Base-by-base conservation (phyloP, 192 early-diverging fungal genomes). In the Backusella liffmaniae region DNA sequence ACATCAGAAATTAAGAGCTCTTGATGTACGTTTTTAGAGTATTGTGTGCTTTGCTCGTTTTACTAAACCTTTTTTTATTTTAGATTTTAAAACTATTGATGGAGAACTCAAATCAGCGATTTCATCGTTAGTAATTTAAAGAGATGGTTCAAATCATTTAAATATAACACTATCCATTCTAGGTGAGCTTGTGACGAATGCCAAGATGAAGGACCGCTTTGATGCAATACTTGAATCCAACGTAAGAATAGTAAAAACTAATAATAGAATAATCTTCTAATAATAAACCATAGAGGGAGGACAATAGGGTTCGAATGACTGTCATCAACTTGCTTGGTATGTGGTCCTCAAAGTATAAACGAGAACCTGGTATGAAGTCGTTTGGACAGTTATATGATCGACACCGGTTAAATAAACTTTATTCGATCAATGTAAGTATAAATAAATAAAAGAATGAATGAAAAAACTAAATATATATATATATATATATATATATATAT, bases 11-110 rank as follows among this genome's bases (percentile, higher is more conserved):
- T 29, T 79, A 18, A 46, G 76, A 29, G 75, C 73, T 21, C 16
- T 82, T 3, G 76, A 77, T 71, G 81, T 76, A 78, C 29, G 70
- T 32, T 32, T 32, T 32, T 3, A 32, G 32, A 32, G 2, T 32
- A 32, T 32, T 32, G 32, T 32, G 32, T 32, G 32, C 0, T 26
- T 26, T 32, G 32, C 0, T 32, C 18, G 0, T 2, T 1, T n/a
- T 21, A 35, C 7, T 5, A 7, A 36, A 39, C 36, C 39, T 3
- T 39, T 3, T 39, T 21, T 39, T 15, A 13, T 32, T 71, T 3
- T 42, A 82, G 80, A 56, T 82, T 26, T 71, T 82, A 10, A 82
- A 82, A 41, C 41, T 82, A 16, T 56, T 82, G 18, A 79, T 82
- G 75, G 81, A 82, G 29, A 82, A 82, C 37, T 76, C 74, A 62